Evolutionary conservation across 805 yeast species (phyloP).

Genomic region (Wickerhamomyces subpelliculosus): DNA sequence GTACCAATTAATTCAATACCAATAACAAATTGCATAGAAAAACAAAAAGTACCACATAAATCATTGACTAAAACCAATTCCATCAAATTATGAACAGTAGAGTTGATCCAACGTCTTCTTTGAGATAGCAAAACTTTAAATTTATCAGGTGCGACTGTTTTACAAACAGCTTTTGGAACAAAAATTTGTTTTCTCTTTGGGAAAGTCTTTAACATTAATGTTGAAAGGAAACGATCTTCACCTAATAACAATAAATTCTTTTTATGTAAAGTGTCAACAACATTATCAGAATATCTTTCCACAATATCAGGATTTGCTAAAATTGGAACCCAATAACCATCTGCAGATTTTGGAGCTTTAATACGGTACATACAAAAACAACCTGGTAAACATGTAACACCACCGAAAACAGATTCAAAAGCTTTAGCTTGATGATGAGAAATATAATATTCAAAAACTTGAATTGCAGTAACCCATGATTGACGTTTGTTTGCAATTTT

Average conservation of each 20-base stretch:
- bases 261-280: constrained; percentile 73
- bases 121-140: constrained; percentile 80
- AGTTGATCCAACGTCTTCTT: constrained; percentile 95
- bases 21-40: constrained; percentile 91
- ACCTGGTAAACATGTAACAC: constrained; percentile 94
- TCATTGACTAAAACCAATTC: constrained; percentile 80
- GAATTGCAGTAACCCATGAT: constrained; percentile 89
- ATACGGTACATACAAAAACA: constrained; percentile 91
- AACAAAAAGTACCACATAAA: constrained; percentile 89
- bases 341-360: constrained; percentile 76
- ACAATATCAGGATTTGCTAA: constrained; percentile 91
- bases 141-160: constrained; percentile 81
- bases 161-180: constrained; percentile 87
- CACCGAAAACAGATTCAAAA: constrained; percentile 90
- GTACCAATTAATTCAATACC: constrained; percentile 83
- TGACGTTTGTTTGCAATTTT: constrained; percentile 77
- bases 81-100: constrained; percentile 88
- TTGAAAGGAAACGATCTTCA: constrained; percentile 81
- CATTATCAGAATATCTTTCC: constrained; percentile 84
- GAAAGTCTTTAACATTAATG: constrained; percentile 81
- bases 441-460: constrained; percentile 87
- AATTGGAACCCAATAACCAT: constrained; percentile 88
- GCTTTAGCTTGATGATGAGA: constrained; percentile 95
- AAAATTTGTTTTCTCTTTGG: constrained; percentile 85
- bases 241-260: constrained; percentile 83